Evolutionary conservation across 805 yeast genomes (phyloP).

Genomic region (Metschnikowia shivogae): DNA sequence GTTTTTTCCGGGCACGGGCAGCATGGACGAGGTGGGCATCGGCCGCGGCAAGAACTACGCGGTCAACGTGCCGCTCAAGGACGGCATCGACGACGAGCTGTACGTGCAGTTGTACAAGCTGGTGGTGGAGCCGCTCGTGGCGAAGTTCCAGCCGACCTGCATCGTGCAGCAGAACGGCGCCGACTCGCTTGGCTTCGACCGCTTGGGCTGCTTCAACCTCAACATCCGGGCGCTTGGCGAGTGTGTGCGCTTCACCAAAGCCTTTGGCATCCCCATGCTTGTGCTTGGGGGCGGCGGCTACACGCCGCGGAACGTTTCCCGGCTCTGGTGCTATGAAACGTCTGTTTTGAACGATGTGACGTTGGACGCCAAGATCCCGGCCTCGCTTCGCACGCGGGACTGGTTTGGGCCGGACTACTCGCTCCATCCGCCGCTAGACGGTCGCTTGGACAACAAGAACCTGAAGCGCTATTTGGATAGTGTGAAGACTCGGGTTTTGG

Average conservation of each 20-base stretch:
- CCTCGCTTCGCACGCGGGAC: slow-evolving; percentile 66
- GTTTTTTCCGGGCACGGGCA: slow-evolving; percentile 97
- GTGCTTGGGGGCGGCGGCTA: slow-evolving; percentile 98
- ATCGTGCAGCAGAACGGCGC: slow-evolving; percentile 98
- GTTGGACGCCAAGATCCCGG: slow-evolving; percentile 50
- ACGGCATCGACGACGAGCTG: slow-evolving; percentile 92
- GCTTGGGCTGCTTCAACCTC: slow-evolving; percentile 89
- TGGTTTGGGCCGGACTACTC: slow-evolving; percentile 91
- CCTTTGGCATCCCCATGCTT: slow-evolving; percentile 85
- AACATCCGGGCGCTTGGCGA: slow-evolving; percentile 93
- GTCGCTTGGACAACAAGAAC: slow-evolving; percentile 73
- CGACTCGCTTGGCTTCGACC: slow-evolving; percentile 88
- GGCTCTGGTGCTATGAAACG: slow-evolving; percentile 96
- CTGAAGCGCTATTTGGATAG: slow-evolving; percentile 78
- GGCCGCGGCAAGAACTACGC: slow-evolving; percentile 87
- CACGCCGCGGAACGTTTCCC: slow-evolving; percentile 90
- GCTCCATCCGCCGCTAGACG: slow-evolving; percentile 66
- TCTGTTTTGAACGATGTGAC: slow-evolving; percentile 65
- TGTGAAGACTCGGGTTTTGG: slow-evolving; percentile 68
- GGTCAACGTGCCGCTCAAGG: slow-evolving; percentile 86
- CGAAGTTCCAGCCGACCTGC: slow-evolving; percentile 88
- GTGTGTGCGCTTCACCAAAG: slow-evolving; percentile 84
- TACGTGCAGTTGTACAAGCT: slow-evolving; percentile 74
- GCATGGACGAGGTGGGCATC: slow-evolving; percentile 81
- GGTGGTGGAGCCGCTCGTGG: slow-evolving; percentile 84